phyloP scores from a whole-genome alignment of 306 rosid genomes.

The Malus domestica region DNA sequence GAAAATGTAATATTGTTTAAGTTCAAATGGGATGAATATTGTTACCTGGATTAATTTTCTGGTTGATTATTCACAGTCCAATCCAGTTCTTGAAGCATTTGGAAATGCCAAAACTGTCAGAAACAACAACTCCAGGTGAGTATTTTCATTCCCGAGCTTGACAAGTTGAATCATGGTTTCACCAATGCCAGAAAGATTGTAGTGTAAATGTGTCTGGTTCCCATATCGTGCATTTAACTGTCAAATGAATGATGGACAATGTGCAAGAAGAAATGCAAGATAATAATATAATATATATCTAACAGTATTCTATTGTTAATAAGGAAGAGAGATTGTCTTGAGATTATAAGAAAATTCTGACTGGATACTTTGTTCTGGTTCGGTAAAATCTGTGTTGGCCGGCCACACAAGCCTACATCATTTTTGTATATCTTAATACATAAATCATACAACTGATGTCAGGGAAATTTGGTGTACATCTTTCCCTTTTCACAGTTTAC shows the following conservation, averaged over 20 bases:
- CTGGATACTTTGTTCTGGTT: constrained; percentile 10
- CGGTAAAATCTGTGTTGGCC: constrained; percentile 14
- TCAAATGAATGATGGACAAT: neutral
- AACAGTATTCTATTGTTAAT: neutral
- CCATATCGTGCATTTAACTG: neutral
- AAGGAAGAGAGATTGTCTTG: neutral
- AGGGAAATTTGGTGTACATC: neutral
- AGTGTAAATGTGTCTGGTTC: neutral
- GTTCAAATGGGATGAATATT: neutral
- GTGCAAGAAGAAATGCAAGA: neutral
- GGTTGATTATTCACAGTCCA: constrained; percentile 63
- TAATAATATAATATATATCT: neutral
- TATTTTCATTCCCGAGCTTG: constrained; percentile 10
- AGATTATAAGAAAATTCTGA: neutral
- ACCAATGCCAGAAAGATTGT: neutral
- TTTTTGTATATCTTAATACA: constrained; percentile 1
- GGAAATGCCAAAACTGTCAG: constrained; percentile 99
- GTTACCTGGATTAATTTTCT: constrained; percentile 30
- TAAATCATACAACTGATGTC: neutral
- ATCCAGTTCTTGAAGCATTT: constrained; percentile 99
- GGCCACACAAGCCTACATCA: neutral
- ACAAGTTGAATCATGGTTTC: constrained; percentile 10
- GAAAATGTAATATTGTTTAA: constrained; percentile 1
- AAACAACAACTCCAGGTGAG: constrained; percentile 97
- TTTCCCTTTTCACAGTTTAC: constrained; percentile 20